Conservation (phyloP, 345 rosid species). For the Acer campestre region DNA sequence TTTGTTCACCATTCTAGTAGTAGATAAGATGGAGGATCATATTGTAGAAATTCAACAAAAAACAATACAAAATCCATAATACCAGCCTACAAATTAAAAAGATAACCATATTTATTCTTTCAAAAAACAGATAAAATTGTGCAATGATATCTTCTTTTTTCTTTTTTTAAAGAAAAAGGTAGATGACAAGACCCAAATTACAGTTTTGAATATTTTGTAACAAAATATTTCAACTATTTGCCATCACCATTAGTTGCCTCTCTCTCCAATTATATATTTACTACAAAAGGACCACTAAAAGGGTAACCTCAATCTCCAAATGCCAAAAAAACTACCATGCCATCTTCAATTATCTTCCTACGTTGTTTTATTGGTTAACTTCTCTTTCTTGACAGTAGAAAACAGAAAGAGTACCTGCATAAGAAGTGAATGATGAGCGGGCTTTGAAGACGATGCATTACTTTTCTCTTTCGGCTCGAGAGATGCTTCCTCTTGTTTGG, state of each 20-base stretch:
- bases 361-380: neutral
- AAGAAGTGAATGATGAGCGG: constrained; percentile 80
- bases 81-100: neutral
- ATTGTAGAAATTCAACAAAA: neutral
- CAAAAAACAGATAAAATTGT: neutral
- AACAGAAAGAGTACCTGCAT: constrained; percentile 60
- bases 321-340: neutral
- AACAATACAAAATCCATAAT: neutral
- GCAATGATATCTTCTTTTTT: too few species aligned
- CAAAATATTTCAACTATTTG: constrained; percentile 5
- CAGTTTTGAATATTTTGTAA: neutral
- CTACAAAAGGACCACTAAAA: neutral
- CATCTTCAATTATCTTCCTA: constrained; percentile 6
- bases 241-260: constrained; percentile 6
- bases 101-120: neutral
- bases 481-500: constrained; percentile 54
- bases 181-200: neutral
- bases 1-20: constrained; percentile 4
- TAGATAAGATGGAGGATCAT: neutral
- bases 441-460: constrained; percentile 45
- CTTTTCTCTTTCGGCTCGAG: constrained; percentile 54
- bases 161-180: too few species aligned
- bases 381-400: neutral
- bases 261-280: constrained; percentile 4
- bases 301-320: neutral